Conservation (phyloP, 441 rosid species). For the Rhodomyrtus psidioides region DNA sequence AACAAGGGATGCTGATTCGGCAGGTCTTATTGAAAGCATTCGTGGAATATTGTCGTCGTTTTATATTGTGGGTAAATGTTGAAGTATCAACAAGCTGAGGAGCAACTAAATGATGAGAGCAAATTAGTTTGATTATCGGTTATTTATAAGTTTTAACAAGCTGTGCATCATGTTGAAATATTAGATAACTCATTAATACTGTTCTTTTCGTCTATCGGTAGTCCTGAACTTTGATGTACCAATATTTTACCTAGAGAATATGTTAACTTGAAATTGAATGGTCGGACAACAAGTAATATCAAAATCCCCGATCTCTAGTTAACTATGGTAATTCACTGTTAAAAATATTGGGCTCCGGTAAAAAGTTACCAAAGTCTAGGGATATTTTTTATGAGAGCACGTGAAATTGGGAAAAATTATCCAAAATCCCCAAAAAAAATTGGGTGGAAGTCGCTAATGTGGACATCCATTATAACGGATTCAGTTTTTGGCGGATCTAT, state of each 20-base stretch:
- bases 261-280: neutral
- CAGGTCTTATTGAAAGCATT: neutral
- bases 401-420: too few species aligned
- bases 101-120: neutral
- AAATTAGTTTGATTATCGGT: neutral
- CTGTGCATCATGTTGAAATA: neutral
- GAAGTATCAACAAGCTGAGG: neutral
- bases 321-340: neutral
- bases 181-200: neutral
- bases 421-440: too few species aligned
- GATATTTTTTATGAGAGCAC: too few species aligned
- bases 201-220: neutral
- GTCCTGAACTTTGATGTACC: neutral
- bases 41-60: neutral
- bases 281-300: neutral
- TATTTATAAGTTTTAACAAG: neutral
- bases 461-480: too few species aligned
- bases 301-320: neutral
- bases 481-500: too few species aligned
- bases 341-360: neutral
- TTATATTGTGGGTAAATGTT: neutral
- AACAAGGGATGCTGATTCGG: neutral
- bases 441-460: too few species aligned
- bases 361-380: neutral
- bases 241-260: neutral